Evolutionary conservation across 2,329 filamentous ascomycete species (phyloP), one percentile per base, ranked within the genome.

Genomic region (Colletotrichum eremochloae): DNA sequence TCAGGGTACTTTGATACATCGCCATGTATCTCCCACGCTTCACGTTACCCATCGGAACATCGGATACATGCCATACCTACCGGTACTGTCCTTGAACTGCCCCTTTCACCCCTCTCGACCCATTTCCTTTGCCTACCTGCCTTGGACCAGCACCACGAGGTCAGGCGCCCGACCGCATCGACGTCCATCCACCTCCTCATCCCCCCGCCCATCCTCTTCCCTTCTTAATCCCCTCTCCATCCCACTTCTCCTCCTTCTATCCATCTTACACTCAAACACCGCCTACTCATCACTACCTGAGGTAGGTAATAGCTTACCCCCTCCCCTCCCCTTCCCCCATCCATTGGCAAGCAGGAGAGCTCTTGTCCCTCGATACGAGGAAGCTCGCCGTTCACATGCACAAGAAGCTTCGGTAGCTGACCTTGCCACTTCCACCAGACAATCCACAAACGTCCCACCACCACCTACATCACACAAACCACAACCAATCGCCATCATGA

Each of bases 401-500:
- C 29, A 2, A 48, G 3, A 40, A 33, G 31, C 24, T 46, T 46
- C 36, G 46, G 12, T 42, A 61, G 70, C 70, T 72, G 44, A 72
- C 66, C 18, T 56, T 50, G 40, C 31, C 24, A 12, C 46, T 60
- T 24, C 0, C 29, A 36, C 14, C 55, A 73, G 71, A 58, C 12
- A 44, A 53, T 36, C 53, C 70, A 55, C 31, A 48, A 65, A 60
- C 52, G n/a, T 36, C 56, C 40, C 31, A 67, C 67, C 31, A 67
- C 67, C 48, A 63, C 40, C 36, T 55, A 40, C 48, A 63, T 67
- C 67, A 53, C 40, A 68, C 61, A 71, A 57, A 15, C 61, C 44
- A 60, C 24, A 70, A 58, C 56, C 56, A 36, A 38, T 44, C 31
- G 55, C 38, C 76, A 82, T 74, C 79, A 83, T 84, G 81, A 79